Conservation (phyloP, 805 yeast species). For the Metschnikowia arizonensis region DNA sequence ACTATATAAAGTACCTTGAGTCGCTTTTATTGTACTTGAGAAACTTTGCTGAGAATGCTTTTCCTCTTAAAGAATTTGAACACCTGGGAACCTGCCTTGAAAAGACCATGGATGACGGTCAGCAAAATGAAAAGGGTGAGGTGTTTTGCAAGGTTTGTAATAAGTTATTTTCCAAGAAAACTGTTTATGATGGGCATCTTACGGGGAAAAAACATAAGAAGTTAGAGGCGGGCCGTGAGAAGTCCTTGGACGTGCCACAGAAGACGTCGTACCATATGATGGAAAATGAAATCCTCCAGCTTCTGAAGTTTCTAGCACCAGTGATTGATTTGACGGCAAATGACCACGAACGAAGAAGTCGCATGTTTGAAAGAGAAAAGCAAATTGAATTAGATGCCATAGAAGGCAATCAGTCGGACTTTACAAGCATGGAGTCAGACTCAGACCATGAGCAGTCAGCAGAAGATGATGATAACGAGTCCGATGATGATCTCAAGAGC, state of each 20-base stretch:
- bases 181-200: constrained; percentile 69
- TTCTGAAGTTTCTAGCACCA: constrained; percentile 25
- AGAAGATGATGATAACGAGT: constrained; percentile 11
- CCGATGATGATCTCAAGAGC: constrained; percentile 27
- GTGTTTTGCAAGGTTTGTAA: constrained; percentile 63
- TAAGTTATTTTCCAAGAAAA: constrained; percentile 54
- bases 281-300: neutral
- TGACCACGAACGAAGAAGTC: constrained; percentile 61
- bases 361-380: constrained; percentile 69
- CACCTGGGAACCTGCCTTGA: neutral
- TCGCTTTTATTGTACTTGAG: constrained; percentile 48
- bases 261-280: neutral
- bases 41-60: constrained; percentile 42
- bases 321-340: constrained; percentile 48
- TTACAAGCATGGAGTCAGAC: constrained; percentile 30
- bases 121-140: constrained; percentile 15
- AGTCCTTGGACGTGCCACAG: too few species aligned
- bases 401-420: constrained; percentile 36
- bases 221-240: constrained; percentile 29
- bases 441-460: constrained; percentile 9
- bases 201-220: constrained; percentile 71
- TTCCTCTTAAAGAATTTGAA: constrained; percentile 13
- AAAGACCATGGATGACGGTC: constrained; percentile 13
- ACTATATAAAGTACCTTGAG: constrained; percentile 44
- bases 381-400: constrained; percentile 46